These are phyloP conservation scores for Jackrogersella multiformis DNA, from an alignment of 495 filamentous ascomycete species.

Conservation along the genomic window DNA sequence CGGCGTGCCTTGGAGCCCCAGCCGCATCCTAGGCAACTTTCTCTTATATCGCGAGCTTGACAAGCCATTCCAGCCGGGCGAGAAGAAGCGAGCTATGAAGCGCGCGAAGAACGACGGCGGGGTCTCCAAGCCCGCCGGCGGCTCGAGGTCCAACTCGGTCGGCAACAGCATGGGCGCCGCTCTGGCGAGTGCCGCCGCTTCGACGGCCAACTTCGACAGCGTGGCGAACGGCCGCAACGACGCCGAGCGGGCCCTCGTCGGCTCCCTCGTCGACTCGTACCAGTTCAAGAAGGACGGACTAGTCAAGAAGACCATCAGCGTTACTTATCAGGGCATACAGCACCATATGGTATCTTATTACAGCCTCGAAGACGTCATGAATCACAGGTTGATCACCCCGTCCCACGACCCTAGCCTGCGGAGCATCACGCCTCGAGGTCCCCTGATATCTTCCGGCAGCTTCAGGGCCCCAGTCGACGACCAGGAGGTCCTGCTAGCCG, in stretches of 20 bases:
- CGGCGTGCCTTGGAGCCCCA: constrained; percentile 88
- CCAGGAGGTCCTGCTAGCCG: constrained; percentile 31
- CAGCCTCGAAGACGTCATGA: constrained; percentile 76
- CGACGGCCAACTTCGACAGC: constrained; percentile 47
- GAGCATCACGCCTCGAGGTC: constrained; percentile 61
- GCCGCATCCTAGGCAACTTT: constrained; percentile 87
- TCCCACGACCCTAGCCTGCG: constrained; percentile 35
- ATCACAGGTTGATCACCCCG: constrained; percentile 67
- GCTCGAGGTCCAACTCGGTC: constrained; percentile 47
- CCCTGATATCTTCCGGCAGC: constrained; percentile 72
- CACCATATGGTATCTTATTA: constrained; percentile 94
- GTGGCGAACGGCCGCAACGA: constrained; percentile 20
- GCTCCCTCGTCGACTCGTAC: constrained; percentile 86
- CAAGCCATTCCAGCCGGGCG: constrained; percentile 81
- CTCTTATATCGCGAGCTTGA: constrained; percentile 89
- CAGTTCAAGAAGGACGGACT: constrained; percentile 84
- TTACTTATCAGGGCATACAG: constrained; percentile 71
- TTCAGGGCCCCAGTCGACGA: constrained; percentile 77
- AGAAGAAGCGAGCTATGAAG: constrained; percentile 89
- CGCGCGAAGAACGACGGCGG: constrained; percentile 55
- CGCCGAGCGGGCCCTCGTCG: constrained; percentile 74
- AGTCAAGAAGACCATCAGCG: constrained; percentile 91
- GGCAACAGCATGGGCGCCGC: constrained; percentile 41
- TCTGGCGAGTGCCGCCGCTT: constrained; percentile 43
- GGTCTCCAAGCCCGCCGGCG: constrained; percentile 24